phyloP scores from a whole-genome alignment of 805 yeast species.

The Candida orba region DNA sequence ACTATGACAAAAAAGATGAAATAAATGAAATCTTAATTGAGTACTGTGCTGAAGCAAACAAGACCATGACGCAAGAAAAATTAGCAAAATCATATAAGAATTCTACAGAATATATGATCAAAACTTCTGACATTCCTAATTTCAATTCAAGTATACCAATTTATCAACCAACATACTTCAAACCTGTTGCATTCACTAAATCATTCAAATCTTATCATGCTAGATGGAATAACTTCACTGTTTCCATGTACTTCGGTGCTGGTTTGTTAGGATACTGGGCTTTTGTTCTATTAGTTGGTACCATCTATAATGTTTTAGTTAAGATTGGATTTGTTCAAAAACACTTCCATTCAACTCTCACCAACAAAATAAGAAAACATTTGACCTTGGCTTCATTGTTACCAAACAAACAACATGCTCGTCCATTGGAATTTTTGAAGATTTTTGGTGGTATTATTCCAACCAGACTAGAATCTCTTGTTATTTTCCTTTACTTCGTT shows the following conservation, averaged over 20 bases:
- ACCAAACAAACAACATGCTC: conserved; percentile 14
- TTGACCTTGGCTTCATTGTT: conserved; percentile 13
- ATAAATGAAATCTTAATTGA: conserved; percentile 21
- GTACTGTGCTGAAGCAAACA: conserved; percentile 18
- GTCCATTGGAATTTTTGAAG: conserved; percentile 11
- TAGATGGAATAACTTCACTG: conserved; percentile 30
- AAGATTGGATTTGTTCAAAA: conserved; percentile 13
- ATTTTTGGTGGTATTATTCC: conserved; percentile 19
- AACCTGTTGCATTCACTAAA: conserved; percentile 20
- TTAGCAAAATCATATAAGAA: conserved; percentile 33
- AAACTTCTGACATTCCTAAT: conserved; percentile 25
- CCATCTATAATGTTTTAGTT: conserved; percentile 23
- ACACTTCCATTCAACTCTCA: conserved; percentile 10
- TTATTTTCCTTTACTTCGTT: conserved; percentile 29
- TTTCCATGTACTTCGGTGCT: conserved; percentile 40
- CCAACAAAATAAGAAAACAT: conserved; percentile 12
- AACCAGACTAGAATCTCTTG: conserved; percentile 22
- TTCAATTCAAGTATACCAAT: conserved; percentile 29
- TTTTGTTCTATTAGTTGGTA: conserved; percentile 33
- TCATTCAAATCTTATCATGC: conserved; percentile 20
- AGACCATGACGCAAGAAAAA: conserved; percentile 27
- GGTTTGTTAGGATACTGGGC: conserved; percentile 45
- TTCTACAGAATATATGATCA: conserved; percentile 36
- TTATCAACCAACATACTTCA: conserved; percentile 30
- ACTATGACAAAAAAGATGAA: conserved; percentile 5